Evolutionary conservation across 2,329 filamentous ascomycete genomes (phyloP).

Genomic region (Anthostomella pinea): DNA sequence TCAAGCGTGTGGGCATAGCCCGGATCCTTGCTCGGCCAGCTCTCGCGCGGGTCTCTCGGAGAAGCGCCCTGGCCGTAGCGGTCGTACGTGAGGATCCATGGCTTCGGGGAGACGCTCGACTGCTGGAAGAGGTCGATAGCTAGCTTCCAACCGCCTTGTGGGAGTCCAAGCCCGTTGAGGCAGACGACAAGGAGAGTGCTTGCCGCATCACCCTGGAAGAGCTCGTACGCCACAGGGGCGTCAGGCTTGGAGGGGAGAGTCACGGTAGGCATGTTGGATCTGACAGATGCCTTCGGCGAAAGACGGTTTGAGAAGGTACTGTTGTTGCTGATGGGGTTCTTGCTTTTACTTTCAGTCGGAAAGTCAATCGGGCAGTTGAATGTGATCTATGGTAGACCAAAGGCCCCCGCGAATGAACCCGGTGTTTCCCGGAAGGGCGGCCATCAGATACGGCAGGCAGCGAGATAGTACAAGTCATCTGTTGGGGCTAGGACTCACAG

Average conservation of each 20-base stretch:
- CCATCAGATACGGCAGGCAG: too few relatives aligned
- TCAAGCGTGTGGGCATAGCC: slow-evolving; percentile 15
- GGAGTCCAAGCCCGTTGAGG: slow-evolving; percentile 30
- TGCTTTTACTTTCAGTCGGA: too few relatives aligned
- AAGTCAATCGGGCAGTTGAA: too few relatives aligned
- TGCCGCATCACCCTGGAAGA: slow-evolving; percentile 20
- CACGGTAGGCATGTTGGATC: slow-evolving; percentile 17
- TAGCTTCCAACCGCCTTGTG: slow-evolving; percentile 26
- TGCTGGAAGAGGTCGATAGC: slow-evolving; percentile 24
- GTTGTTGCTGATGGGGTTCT: too few relatives aligned
- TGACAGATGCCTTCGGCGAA: too few relatives aligned
- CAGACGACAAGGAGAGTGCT: slow-evolving; percentile 28
- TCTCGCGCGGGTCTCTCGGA: slow-evolving; percentile 24
- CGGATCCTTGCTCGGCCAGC: slow-evolving; percentile 18
- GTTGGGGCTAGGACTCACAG: too few relatives aligned
- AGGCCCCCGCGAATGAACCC: too few relatives aligned
- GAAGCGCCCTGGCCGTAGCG: slow-evolving; percentile 23
- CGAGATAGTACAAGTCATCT: too few relatives aligned
- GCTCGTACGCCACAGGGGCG: slow-evolving; percentile 29
- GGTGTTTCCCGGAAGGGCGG: too few relatives aligned
- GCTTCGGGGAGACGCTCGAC: slow-evolving; percentile 11
- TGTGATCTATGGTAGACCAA: too few relatives aligned
- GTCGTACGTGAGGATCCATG: slow-evolving; percentile 33
- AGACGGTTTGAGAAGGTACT: too few relatives aligned
- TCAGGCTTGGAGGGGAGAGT: slow-evolving; percentile 29